phyloP scores from a whole-genome alignment of 257 asterid species.

The Solanum pinnatisectum region DNA sequence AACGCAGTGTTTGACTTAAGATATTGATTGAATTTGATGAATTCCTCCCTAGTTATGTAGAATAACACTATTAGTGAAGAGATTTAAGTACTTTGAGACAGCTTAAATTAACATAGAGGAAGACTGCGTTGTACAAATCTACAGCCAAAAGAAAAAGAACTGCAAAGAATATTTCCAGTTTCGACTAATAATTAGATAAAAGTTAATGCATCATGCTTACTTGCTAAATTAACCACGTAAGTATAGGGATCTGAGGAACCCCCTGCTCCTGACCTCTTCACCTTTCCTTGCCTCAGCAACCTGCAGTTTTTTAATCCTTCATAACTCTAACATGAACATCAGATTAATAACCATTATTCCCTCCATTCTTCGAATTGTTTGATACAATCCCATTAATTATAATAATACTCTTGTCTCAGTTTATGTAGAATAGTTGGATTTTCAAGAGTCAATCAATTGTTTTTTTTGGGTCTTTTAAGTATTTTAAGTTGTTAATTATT shows the following conservation, averaged over 20 bases:
- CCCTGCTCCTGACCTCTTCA: slow-evolving; percentile 83
- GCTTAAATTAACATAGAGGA: neutral
- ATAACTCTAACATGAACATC: neutral
- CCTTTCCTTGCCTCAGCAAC: slow-evolving; percentile 64
- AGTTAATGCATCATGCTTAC: neutral
- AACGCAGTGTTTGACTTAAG: neutral
- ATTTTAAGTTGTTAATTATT: neutral
- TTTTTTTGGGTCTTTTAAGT: neutral
- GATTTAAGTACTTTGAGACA: neutral
- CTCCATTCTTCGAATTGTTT: neutral
- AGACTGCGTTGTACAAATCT: neutral
- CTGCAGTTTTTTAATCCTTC: slow-evolving; percentile 22
- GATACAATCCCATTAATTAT: neutral
- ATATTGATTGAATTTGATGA: neutral
- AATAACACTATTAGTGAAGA: neutral
- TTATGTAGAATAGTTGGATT: neutral
- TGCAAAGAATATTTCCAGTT: neutral
- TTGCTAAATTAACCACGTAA: slow-evolving; percentile 46
- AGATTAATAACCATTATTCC: neutral
- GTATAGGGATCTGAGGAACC: slow-evolving; percentile 78
- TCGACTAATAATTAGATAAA: neutral
- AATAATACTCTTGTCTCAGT: neutral
- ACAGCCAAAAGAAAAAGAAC: neutral
- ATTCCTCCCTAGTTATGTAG: neutral
- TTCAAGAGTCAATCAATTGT: neutral